Conservation (phyloP, 352 stramenopile species). For the Globisporangium echinulatum region DNA sequence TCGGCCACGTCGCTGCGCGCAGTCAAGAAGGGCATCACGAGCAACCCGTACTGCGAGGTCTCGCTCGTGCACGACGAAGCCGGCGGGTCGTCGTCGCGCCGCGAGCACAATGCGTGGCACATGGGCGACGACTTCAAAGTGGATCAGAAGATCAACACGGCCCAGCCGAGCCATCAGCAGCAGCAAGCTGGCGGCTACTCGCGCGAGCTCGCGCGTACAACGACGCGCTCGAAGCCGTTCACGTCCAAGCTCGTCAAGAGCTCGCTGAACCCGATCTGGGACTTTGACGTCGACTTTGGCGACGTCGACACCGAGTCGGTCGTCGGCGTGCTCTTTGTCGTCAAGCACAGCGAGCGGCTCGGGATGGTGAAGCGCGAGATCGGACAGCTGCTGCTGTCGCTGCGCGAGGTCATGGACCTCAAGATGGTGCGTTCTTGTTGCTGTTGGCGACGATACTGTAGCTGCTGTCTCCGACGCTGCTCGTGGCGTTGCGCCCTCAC, state of each 20-base stretch:
- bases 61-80: slow-evolving; percentile 59
- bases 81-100: slow-evolving; percentile 15
- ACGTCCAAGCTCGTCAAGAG: slow-evolving; percentile 56
- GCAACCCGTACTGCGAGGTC: slow-evolving; percentile 65
- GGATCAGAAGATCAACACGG: slow-evolving; percentile 17
- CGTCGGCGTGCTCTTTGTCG: slow-evolving; percentile 58
- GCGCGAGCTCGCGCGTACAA: slow-evolving; percentile 11
- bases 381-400: slow-evolving; percentile 52
- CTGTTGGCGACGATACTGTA: neutral
- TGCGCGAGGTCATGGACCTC: slow-evolving; percentile 66
- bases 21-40: slow-evolving; percentile 65
- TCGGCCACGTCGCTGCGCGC: slow-evolving; percentile 47
- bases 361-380: slow-evolving; percentile 72
- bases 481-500: neutral
- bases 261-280: slow-evolving; percentile 76
- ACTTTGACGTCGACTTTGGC: slow-evolving; percentile 77
- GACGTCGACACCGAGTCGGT: slow-evolving; percentile 64
- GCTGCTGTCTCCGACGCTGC: neutral
- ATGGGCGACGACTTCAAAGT: slow-evolving; percentile 43
- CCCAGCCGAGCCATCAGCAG: slow-evolving; percentile 14
- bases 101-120: slow-evolving; percentile 28
- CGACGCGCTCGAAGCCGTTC: slow-evolving; percentile 39
- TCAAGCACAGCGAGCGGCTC: slow-evolving; percentile 67
- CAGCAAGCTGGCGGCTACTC: slow-evolving; percentile 4
- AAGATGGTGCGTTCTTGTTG: slow-evolving; percentile 37